Evolutionary conservation across 2,329 filamentous ascomycete genomes (phyloP).

Genomic region (Macrophomina pseudophaseolina): DNA sequence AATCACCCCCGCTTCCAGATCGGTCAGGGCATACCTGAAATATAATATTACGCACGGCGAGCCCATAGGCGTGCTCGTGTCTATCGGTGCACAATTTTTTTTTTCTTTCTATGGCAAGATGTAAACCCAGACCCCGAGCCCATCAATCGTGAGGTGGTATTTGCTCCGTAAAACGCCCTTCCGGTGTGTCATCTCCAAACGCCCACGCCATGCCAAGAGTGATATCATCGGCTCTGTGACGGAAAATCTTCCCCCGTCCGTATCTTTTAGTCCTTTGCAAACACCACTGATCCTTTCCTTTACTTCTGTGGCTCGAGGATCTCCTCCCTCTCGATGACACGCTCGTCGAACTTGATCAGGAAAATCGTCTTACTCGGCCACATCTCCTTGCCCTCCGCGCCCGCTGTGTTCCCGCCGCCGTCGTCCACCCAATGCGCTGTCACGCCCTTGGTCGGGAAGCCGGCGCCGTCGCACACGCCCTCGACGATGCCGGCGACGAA

Average conservation of each 20-base stretch:
- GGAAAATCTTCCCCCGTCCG: not conserved
- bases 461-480: constrained; percentile 91
- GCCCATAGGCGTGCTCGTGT: not conserved
- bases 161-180: constrained; percentile 15
- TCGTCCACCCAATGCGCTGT: constrained; percentile 78
- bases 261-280: not conserved
- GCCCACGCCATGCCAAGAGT: constrained; percentile 21
- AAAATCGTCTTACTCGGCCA: constrained; percentile 98
- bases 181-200: constrained; percentile 13
- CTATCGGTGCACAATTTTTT: not conserved
- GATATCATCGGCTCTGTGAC: not conserved
- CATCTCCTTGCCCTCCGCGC: constrained; percentile 70
- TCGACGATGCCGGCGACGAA: constrained; percentile 95
- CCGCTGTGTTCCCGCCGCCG: constrained; percentile 50
- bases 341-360: constrained; percentile 87
- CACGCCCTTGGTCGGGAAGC: constrained; percentile 80
- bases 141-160: constrained; percentile 2
- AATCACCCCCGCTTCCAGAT: not conserved
- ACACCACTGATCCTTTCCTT: not conserved
- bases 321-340: constrained; percentile 89
- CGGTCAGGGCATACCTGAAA: not conserved
- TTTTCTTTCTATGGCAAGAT: constrained; percentile 8
- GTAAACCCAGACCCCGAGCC: not conserved
- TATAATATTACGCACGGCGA: not conserved
- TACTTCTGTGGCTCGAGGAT: constrained; percentile 69